Conservation (phyloP, 2,329 filamentous ascomycete genomes). For the Neofusicoccum kwambonambiense region DNA sequence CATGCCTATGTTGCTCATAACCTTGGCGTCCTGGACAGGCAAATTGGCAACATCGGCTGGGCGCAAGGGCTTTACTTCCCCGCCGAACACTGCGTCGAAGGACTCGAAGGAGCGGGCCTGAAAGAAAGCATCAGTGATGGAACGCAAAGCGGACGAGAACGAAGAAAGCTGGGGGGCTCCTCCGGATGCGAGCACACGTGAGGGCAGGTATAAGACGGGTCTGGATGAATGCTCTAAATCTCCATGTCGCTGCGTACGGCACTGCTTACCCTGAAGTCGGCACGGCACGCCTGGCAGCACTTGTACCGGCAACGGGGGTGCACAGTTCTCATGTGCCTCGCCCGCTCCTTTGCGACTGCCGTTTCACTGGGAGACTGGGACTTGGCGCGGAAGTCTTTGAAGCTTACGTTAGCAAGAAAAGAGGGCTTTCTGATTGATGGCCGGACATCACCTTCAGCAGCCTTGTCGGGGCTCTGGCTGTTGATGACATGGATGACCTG, state of each 20-base stretch:
- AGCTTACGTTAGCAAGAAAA: background rate
- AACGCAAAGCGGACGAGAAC: no score
- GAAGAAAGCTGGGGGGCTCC: no score
- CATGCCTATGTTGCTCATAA: slow-evolving; percentile 37
- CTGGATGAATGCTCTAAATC: no score
- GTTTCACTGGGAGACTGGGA: background rate
- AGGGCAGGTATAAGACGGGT: no score
- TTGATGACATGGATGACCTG: slow-evolving; percentile 30
- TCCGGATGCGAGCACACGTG: no score
- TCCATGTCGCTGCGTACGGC: no score
- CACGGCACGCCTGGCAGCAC: slow-evolving; percentile 52
- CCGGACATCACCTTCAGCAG: background rate
- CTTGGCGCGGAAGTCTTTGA: slow-evolving; percentile 4
- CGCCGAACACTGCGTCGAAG: slow-evolving; percentile 44
- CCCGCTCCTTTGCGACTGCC: slow-evolving; percentile 1
- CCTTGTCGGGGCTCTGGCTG: slow-evolving; percentile 13
- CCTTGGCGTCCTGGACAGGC: slow-evolving; percentile 34
- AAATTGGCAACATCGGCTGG: slow-evolving; percentile 31
- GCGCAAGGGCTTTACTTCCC: slow-evolving; percentile 35
- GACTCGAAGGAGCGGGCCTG: slow-evolving; percentile 48
- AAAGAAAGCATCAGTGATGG: background rate
- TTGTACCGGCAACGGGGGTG: slow-evolving; percentile 41
- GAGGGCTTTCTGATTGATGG: background rate
- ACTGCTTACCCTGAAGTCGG: slow-evolving; percentile 37
- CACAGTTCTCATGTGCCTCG: slow-evolving; percentile 8